Evolutionary conservation across 2,329 filamentous ascomycete species (phyloP).

Genomic region (Aspergillus bombycis): DNA sequence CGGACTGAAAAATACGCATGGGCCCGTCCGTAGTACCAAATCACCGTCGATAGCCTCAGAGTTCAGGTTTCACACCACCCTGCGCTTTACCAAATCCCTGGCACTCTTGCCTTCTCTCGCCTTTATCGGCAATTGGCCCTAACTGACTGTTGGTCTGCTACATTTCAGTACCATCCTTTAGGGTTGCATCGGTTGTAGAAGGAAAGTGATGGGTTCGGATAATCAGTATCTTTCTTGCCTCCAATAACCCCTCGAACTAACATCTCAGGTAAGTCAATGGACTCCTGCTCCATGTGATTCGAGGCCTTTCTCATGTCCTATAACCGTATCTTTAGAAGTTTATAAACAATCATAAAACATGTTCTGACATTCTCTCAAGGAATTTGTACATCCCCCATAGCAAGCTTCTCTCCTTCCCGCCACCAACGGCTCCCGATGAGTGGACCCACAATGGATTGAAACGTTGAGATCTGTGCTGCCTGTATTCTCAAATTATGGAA

Average conservation of each 20-base stretch:
- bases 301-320: background rate
- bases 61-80: background rate
- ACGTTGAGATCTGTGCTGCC: constrained; percentile 26
- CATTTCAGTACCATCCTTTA: background rate
- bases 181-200: constrained; percentile 2
- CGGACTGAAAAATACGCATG: constrained; percentile 20
- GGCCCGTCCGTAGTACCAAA: background rate
- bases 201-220: constrained; percentile 7
- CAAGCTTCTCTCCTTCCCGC: constrained; percentile 18
- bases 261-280: constrained; percentile 15
- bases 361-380: constrained; percentile 18
- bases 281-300: background rate
- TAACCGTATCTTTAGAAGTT: background rate
- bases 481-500: constrained; percentile 18
- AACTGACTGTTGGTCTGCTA: background rate
- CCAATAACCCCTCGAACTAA: constrained; percentile 9
- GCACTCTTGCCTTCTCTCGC: background rate
- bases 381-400: constrained; percentile 15
- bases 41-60: background rate
- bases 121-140: background rate
- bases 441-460: constrained; percentile 29
- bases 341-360: background rate
- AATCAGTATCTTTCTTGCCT: constrained; percentile 2
- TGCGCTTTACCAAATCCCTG: background rate
- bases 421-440: constrained; percentile 21